phyloP scores from a whole-genome alignment of 176 grass and related monocot genomes.

The Chrysopogon serrulatus region DNA sequence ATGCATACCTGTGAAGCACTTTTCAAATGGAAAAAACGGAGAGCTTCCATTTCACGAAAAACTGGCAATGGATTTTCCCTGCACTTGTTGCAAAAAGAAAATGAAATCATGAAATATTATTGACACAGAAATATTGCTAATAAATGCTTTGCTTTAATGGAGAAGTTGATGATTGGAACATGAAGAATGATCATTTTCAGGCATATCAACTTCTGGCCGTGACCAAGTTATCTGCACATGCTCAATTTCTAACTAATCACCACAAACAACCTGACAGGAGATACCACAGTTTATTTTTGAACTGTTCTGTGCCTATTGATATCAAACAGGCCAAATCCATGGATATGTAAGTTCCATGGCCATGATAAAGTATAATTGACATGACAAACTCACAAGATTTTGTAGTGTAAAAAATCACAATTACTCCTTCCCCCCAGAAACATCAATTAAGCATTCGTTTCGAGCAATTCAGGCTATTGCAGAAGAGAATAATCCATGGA shows the following conservation, averaged over 20 bases:
- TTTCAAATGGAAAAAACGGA: constrained; percentile 82
- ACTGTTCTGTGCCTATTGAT: background rate
- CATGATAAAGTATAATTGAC: background rate
- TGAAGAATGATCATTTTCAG: background rate
- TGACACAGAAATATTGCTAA: background rate
- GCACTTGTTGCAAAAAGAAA: constrained; percentile 3
- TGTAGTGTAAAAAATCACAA: background rate
- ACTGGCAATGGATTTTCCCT: constrained; percentile 39
- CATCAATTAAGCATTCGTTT: background rate
- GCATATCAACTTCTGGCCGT: background rate
- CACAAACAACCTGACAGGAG: background rate
- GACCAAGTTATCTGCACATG: background rate
- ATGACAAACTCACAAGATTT: background rate
- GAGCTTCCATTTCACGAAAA: constrained; percentile 30
- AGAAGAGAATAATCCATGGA: constrained; percentile 11
- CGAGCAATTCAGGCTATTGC: background rate
- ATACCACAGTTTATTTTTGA: background rate
- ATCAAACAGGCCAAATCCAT: background rate
- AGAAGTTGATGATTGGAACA: background rate
- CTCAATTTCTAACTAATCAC: background rate
- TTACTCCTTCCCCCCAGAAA: background rate
- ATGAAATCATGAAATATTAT: background rate
- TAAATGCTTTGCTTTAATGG: background rate
- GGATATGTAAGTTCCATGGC: background rate
- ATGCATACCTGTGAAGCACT: constrained; percentile 59